Conservation (phyloP, 768 basidiomycete species). For the Hypsizygus marmoreus region DNA sequence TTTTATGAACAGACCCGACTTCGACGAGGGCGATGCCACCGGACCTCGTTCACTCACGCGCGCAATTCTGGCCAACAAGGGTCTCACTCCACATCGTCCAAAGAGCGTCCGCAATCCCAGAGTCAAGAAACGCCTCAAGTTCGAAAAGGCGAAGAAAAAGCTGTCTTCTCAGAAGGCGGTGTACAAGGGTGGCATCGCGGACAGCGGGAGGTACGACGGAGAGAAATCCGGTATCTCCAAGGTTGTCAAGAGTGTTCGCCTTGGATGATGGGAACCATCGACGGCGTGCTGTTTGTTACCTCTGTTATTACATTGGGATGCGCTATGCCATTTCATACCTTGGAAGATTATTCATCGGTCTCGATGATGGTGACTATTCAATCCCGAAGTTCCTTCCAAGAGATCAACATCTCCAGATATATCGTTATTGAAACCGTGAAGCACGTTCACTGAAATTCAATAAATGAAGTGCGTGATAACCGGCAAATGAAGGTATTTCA, state of each 20-base stretch:
- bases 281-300: neutral
- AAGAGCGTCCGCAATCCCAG: constrained; percentile 95
- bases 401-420: too few species aligned
- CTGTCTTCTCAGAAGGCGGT: constrained; percentile 86
- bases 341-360: too few species aligned
- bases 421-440: too few species aligned
- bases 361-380: too few species aligned
- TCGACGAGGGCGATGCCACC: constrained; percentile 35
- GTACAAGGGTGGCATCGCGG: constrained; percentile 85
- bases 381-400: too few species aligned
- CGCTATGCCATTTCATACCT: too few species aligned
- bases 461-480: too few species aligned
- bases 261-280: constrained; percentile 45
- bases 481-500: too few species aligned
- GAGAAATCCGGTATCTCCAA: constrained; percentile 93
- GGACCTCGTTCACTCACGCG: constrained; percentile 90
- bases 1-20: constrained; percentile 23
- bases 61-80: constrained; percentile 91
- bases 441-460: too few species aligned
- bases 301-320: too few species aligned
- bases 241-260: constrained; percentile 82
- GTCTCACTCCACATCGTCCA: constrained; percentile 86
- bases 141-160: constrained; percentile 94
- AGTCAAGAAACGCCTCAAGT: constrained; percentile 93
- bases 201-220: constrained; percentile 77